phyloP scores from a whole-genome alignment of 805 yeast species.

The Ogataea glucozyma region DNA sequence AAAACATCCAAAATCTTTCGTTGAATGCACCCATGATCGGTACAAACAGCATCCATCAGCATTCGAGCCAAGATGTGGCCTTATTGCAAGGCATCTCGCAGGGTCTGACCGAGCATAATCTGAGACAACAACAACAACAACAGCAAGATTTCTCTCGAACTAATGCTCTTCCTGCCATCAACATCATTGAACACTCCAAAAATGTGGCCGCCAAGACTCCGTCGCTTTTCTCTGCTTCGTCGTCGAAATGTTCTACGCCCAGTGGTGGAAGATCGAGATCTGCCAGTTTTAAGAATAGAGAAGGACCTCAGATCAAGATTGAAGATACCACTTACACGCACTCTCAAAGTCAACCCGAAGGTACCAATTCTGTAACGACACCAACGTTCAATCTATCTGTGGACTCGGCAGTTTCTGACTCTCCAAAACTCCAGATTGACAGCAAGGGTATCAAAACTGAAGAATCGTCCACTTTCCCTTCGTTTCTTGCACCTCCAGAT shows the following conservation, averaged over 20 bases:
- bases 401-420: slow-evolving; percentile 1
- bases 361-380: neutral
- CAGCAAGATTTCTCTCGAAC: slow-evolving; percentile 4
- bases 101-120: slow-evolving; percentile 25
- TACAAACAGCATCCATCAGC: slow-evolving; percentile 1
- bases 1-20: slow-evolving; percentile 18
- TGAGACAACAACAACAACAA: slow-evolving; percentile 21
- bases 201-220: slow-evolving; percentile 49
- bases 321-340: slow-evolving; percentile 24
- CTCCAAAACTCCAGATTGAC: slow-evolving; percentile 6
- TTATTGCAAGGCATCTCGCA: slow-evolving; percentile 17
- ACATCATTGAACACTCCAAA: slow-evolving; percentile 40
- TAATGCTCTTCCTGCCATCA: slow-evolving; percentile 17
- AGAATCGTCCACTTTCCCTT: slow-evolving; percentile 4
- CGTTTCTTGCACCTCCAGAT: slow-evolving; percentile 30
- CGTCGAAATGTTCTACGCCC: slow-evolving; percentile 39
- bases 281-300: slow-evolving; percentile 22
- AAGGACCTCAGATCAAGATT: slow-evolving; percentile 27
- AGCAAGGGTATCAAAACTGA: neutral
- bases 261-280: slow-evolving; percentile 33
- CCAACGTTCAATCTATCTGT: slow-evolving; percentile 15
- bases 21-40: slow-evolving; percentile 10
- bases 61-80: slow-evolving; percentile 4
- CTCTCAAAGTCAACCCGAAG: neutral
- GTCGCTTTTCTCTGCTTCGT: slow-evolving; percentile 55